Conservation (phyloP, 208 protist species). For the Strigomonas culicis region DNA sequence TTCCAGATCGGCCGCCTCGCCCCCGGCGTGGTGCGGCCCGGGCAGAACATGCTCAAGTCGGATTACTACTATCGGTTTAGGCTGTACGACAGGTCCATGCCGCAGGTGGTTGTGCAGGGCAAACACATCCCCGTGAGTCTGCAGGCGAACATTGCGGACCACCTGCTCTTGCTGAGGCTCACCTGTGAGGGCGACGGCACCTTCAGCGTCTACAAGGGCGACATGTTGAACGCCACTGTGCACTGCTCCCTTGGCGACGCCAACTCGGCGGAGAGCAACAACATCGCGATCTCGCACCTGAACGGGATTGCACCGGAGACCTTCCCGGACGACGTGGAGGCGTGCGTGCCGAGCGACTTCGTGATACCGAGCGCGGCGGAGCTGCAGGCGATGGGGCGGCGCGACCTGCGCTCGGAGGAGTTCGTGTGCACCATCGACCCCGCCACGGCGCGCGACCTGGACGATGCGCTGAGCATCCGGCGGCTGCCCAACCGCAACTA, state of each 20-base stretch:
- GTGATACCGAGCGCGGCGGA: conserved; percentile 37
- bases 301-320: conserved; percentile 29
- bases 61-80: conserved; percentile 67
- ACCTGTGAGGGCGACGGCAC: conserved; percentile 12
- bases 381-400: conserved; percentile 39
- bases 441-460: conserved; percentile 79
- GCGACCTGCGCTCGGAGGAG: conserved; percentile 68
- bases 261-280: conserved; percentile 38
- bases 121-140: conserved; percentile 41
- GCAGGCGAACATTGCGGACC: conserved; percentile 27
- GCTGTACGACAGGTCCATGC: conserved; percentile 49
- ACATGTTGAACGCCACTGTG: conserved; percentile 28
- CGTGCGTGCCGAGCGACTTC: conserved; percentile 44
- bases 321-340: conserved; percentile 73
- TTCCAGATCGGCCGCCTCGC: conserved; percentile 40
- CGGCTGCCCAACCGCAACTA: conserved; percentile 33
- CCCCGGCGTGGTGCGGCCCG: conserved; percentile 28
- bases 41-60: conserved; percentile 19
- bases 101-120: conserved; percentile 58
- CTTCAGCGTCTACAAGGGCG: conserved; percentile 8
- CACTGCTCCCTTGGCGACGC: conserved; percentile 31
- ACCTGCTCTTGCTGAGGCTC: conserved; percentile 48
- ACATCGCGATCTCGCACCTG: conserved; percentile 41
- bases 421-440: conserved; percentile 90
- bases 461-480: conserved; percentile 85